Conservation (phyloP, 192 early-diverging fungal genomes). For the Radiomyces spectabilis region DNA sequence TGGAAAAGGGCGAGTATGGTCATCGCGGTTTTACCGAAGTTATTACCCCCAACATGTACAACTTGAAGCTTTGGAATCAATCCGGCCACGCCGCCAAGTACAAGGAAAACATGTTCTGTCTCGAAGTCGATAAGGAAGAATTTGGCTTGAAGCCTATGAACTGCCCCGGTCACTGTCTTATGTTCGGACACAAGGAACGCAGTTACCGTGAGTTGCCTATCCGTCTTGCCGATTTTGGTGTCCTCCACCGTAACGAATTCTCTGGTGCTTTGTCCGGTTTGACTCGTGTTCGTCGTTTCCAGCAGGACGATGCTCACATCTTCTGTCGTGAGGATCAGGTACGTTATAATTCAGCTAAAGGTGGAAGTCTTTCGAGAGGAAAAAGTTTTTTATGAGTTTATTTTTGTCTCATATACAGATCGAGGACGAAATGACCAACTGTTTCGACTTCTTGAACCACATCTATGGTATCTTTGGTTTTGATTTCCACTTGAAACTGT, state of each 20-base stretch:
- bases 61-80: constrained; percentile 93
- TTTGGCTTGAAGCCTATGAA: constrained; percentile 99
- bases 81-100: constrained; percentile 97
- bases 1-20: constrained; percentile 60
- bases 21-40: constrained; percentile 96
- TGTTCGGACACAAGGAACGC: constrained; percentile 89
- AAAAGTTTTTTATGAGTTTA: background rate
- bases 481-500: constrained; percentile 83
- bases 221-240: constrained; percentile 96
- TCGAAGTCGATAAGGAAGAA: constrained; percentile 94
- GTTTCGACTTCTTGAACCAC: constrained; percentile 83
- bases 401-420: constrained; percentile 36
- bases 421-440: constrained; percentile 71
- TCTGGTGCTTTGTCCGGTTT: constrained; percentile 91
- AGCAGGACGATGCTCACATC: constrained; percentile 99
- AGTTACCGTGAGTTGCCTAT: constrained; percentile 95
- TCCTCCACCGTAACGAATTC: constrained; percentile 90
- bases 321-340: constrained; percentile 87
- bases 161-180: constrained; percentile 97
- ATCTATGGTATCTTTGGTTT: constrained; percentile 95
- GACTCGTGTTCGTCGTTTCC: constrained; percentile 96
- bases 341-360: background rate
- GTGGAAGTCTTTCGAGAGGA: background rate
- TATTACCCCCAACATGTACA: constrained; percentile 97
- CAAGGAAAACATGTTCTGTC: constrained; percentile 93